A percentile compares a stretch with the other conserved stretches of the same genome.
Conservation (phyloP, 768 basidiomycete genomes). For the Kwoniella pini region DNA sequence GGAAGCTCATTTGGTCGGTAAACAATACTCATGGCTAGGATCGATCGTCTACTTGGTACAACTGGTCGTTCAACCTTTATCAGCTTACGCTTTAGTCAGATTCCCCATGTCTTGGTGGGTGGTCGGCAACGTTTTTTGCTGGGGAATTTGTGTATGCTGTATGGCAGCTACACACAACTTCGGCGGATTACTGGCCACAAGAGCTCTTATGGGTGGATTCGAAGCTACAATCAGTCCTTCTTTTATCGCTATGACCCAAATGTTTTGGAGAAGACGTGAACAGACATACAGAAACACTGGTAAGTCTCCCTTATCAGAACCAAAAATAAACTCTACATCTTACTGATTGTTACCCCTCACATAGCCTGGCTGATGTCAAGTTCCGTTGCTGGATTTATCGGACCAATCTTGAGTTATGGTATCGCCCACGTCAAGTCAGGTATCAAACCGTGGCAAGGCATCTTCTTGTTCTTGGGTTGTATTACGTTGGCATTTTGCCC, state of each 20-base stretch:
- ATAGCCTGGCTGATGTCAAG: constrained; percentile 15
- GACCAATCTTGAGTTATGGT: constrained; percentile 27
- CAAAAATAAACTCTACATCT: background rate
- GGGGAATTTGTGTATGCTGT: constrained; percentile 19
- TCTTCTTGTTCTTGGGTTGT: constrained; percentile 38
- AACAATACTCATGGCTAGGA: constrained; percentile 30
- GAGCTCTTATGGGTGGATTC: constrained; percentile 32
- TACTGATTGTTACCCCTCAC: too few relatives aligned
- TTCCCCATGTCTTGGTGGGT: constrained; percentile 21
- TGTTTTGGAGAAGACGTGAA: constrained; percentile 19
- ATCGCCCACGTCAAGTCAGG: constrained; percentile 34
- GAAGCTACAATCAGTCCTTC: constrained; percentile 26
- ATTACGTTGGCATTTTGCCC: constrained; percentile 33
- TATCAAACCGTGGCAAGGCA: constrained; percentile 32
- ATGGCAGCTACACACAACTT: constrained; percentile 25
- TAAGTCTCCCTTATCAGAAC: background rate
- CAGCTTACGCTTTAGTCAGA: constrained; percentile 25
- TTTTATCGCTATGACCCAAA: constrained; percentile 18
- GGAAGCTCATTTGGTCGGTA: constrained; percentile 20
- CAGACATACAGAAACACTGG: constrained; percentile 20
- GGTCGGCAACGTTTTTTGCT: constrained; percentile 6
- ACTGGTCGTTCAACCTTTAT: constrained; percentile 23
- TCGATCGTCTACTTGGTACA: constrained; percentile 20
- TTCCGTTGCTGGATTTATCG: constrained; percentile 18
- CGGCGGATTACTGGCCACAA: constrained; percentile 17